phyloP scores from a whole-genome alignment of 345 rosid species.

The Acer saccharum region DNA sequence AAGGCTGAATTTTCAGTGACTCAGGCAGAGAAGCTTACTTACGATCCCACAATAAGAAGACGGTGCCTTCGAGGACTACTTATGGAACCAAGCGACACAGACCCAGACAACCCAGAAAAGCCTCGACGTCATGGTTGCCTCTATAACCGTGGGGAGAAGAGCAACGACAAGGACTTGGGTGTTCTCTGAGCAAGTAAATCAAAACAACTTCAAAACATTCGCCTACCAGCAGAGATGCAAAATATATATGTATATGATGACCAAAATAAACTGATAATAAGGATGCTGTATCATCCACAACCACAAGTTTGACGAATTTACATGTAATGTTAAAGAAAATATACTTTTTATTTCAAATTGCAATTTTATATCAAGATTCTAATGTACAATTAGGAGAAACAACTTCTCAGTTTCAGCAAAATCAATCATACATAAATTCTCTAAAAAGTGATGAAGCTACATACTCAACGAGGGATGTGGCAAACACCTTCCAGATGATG shows the following conservation, averaged over 20 bases:
- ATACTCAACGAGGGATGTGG: neutral
- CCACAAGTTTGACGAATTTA: slow-evolving; percentile 10
- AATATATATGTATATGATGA: neutral
- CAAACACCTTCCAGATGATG: slow-evolving; percentile 17
- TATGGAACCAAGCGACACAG: slow-evolving; percentile 76
- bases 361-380: neutral
- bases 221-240: neutral
- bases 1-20: slow-evolving; percentile 39
- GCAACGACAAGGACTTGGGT: slow-evolving; percentile 45
- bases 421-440: slow-evolving; percentile 12
- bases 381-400: slow-evolving; percentile 2
- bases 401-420: neutral
- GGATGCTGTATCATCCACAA: slow-evolving; percentile 29
- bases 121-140: slow-evolving; percentile 79
- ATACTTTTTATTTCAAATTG: slow-evolving; percentile 3
- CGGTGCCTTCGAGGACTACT: slow-evolving; percentile 80
- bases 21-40: slow-evolving; percentile 50
- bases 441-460: slow-evolving; percentile 22
- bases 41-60: slow-evolving; percentile 63
- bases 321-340: slow-evolving; percentile 22
- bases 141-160: slow-evolving; percentile 42
- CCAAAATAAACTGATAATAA: slow-evolving; percentile 24
- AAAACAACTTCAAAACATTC: slow-evolving; percentile 10
- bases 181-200: slow-evolving; percentile 25
- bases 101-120: slow-evolving; percentile 61